Percentiles rank a stretch among this genome's conserved stretches.
phyloP scores from a whole-genome alignment of 2,329 filamentous ascomycete species.

The Xylaria sp. region DNA sequence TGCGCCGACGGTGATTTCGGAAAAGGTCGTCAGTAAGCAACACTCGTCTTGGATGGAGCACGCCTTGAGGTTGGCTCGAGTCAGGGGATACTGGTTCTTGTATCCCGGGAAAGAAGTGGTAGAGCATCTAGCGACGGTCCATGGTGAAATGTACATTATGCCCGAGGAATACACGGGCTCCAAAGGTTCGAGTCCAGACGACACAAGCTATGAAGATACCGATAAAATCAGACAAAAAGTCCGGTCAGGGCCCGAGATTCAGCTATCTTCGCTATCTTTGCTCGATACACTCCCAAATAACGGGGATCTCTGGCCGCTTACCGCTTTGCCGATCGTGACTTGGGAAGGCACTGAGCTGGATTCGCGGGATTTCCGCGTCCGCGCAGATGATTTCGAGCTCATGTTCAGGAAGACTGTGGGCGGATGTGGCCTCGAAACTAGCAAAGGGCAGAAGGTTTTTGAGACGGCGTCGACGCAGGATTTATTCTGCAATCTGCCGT shows the following conservation, averaged over 20 bases:
- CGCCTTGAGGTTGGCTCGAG: slow-evolving; percentile 78
- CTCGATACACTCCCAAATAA: slow-evolving; percentile 61
- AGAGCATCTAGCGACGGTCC: slow-evolving; percentile 74
- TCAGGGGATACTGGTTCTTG: slow-evolving; percentile 80
- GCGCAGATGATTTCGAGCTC: slow-evolving; percentile 64
- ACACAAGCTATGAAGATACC: slow-evolving; percentile 46
- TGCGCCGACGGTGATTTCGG: slow-evolving; percentile 55
- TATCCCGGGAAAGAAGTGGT: slow-evolving; percentile 74
- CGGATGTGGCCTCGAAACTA: slow-evolving; percentile 62
- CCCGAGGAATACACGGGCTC: slow-evolving; percentile 73
- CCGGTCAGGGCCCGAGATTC: slow-evolving; percentile 45
- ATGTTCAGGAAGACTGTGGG: slow-evolving; percentile 74
- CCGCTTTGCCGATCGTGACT: slow-evolving; percentile 68
- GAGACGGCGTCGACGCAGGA: slow-evolving; percentile 61
- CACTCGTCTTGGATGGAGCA: slow-evolving; percentile 63
- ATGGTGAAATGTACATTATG: slow-evolving; percentile 76
- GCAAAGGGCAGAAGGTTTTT: slow-evolving; percentile 45
- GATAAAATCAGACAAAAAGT: slow-evolving; percentile 45
- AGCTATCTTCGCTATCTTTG: slow-evolving; percentile 61
- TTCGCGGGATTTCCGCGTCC: slow-evolving; percentile 54
- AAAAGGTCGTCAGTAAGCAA: slow-evolving; percentile 58
- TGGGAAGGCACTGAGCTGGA: slow-evolving; percentile 69
- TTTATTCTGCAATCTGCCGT: slow-evolving; percentile 71
- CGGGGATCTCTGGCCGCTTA: slow-evolving; percentile 57
- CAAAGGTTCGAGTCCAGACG: slow-evolving; percentile 42